These are phyloP conservation scores for Mycena epipterygia DNA, from an alignment of 768 basidiomycete species.

Conservation along the genomic window DNA sequence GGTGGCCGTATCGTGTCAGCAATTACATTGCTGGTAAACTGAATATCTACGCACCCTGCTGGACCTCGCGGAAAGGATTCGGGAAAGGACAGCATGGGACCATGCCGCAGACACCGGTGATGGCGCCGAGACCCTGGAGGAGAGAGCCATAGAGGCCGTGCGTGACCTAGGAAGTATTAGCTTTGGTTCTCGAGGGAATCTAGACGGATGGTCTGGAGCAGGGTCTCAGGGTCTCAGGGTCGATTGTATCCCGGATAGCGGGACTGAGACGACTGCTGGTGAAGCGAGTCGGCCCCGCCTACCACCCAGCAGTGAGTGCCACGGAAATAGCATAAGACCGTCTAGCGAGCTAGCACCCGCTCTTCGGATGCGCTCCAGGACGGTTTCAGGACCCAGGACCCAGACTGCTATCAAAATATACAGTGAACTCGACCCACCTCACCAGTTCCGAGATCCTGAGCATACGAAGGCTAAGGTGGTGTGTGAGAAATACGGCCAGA, in stretches of 20 bases:
- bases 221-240: neutral
- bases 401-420: too few species aligned
- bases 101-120: slow-evolving; percentile 79
- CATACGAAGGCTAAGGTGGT: slow-evolving; percentile 83
- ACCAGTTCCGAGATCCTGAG: slow-evolving; percentile 86
- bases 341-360: too few species aligned
- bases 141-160: slow-evolving; percentile 91
- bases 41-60: slow-evolving; percentile 70
- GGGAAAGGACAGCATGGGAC: slow-evolving; percentile 89
- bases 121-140: slow-evolving; percentile 76
- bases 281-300: too few species aligned
- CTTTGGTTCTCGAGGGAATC: neutral
- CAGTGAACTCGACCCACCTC: slow-evolving; percentile 63
- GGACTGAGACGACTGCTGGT: too few species aligned
- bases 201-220: neutral
- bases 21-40: neutral
- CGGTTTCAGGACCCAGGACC: too few species aligned
- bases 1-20: slow-evolving; percentile 1
- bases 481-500: neutral
- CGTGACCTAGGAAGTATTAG: slow-evolving; percentile 62
- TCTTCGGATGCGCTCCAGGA: too few species aligned
- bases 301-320: too few species aligned
- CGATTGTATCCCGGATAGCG: too few species aligned
- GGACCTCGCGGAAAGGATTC: slow-evolving; percentile 90
- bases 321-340: too few species aligned